Base-by-base conservation (phyloP, 202 grass and related monocot species). In the Hordeum pubiflorum region DNA sequence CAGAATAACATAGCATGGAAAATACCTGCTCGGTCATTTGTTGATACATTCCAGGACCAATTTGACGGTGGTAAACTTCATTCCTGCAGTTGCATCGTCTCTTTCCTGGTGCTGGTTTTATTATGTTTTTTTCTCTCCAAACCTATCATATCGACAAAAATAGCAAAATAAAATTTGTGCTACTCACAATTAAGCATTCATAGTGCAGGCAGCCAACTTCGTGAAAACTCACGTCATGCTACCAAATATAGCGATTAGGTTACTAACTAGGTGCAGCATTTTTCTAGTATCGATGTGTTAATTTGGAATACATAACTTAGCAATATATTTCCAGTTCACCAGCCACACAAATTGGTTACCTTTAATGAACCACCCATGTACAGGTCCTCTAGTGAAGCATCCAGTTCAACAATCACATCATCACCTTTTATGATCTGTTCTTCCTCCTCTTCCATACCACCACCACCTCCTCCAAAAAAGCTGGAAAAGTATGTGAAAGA, bases 301-400 rank as follows among this genome's bases (percentile, higher is more conserved):
- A 48, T 38, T 60, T 23, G 22, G 24, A 20, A n/a, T 29, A 69
- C 12, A 1, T 37, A 58, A 46, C 4, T 60, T 54, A 59, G 23
- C 22, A 63, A 67, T 37, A 80, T 48, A 31, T 63, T 79, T 31
- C 3, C 74, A 56, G 2, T 33, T 61, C 29, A 12, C 20, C 18
- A 77, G 54, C 43, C 76, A 73, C 6, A 8, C n/a, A 89, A 62
- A 56, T 33, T 5, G 56, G 33, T 76, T 93, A 99, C 96, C 90
- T 99, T 93, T 61, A 99, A 79, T 33, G 96, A 89, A 79, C 96
- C 96, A 37, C 96, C 96, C 92, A 98, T 93, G 85, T 98, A 98
- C 72, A 98, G 60, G 85, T 95, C 96, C 80, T 98, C 96, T 54
- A 98, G 77, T 37, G 92, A 93, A 82, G 90, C 92, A 75, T 99